Percentiles rank a stretch among this genome's conserved stretches.
These are phyloP conservation scores for Floccularia luteovirens DNA, from an alignment of 768 basidiomycete species.

Conservation along the genomic window DNA sequence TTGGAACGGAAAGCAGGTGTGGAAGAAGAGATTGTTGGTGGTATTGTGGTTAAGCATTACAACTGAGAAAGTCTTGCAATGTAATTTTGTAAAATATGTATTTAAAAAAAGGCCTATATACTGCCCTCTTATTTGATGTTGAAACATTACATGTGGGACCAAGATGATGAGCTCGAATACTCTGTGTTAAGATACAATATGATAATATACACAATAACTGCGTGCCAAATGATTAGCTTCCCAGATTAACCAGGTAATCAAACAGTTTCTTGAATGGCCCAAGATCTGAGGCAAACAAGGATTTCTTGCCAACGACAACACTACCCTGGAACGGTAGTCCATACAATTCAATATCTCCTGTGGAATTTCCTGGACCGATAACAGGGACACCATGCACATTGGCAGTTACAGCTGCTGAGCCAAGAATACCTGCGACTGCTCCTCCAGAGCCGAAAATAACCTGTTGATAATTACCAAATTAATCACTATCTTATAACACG, in stretches of 20 bases:
- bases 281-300: neutral
- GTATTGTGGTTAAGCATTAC: constrained; percentile 39
- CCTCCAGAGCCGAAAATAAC: constrained; percentile 63
- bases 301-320: constrained; percentile 58
- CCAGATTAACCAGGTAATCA: neutral
- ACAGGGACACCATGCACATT: constrained; percentile 56
- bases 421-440: constrained; percentile 62
- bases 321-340: constrained; percentile 64
- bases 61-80: constrained; percentile 24
- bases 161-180: too few species aligned
- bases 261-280: neutral
- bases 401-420: constrained; percentile 53
- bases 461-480: constrained; percentile 20
- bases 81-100: too few species aligned
- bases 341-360: constrained; percentile 45
- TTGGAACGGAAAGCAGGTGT: constrained; percentile 24
- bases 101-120: too few species aligned
- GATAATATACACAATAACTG: too few species aligned
- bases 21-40: constrained; percentile 38
- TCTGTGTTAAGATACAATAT: too few species aligned
- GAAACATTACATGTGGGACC: too few species aligned
- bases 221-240: too few species aligned
- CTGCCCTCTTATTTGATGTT: too few species aligned
- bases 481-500: neutral
- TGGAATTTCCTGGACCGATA: constrained; percentile 14